phyloP scores from a whole-genome alignment of 495 filamentous ascomycete genomes.

The Cenococcum geophilum region DNA sequence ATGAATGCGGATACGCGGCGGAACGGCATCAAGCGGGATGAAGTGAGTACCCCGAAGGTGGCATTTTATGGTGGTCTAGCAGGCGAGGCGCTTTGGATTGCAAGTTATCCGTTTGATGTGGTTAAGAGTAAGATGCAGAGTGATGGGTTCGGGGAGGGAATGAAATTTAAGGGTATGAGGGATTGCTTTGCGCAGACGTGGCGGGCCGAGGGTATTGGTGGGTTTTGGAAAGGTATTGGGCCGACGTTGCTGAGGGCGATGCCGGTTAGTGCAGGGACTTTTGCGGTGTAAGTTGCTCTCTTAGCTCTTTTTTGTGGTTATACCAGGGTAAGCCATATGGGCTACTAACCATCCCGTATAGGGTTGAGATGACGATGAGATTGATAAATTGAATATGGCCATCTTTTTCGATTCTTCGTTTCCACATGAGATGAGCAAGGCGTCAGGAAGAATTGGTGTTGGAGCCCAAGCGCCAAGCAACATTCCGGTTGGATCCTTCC shows the following conservation, averaged over 20 bases:
- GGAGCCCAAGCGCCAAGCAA: no score
- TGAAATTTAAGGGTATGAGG: slow-evolving; percentile 72
- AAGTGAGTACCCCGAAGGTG: slow-evolving; percentile 76
- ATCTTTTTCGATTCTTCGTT: not conserved
- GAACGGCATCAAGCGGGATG: slow-evolving; percentile 63
- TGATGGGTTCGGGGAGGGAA: slow-evolving; percentile 68
- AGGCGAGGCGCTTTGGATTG: slow-evolving; percentile 88
- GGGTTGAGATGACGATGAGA: slow-evolving; percentile 23
- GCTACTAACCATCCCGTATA: slow-evolving; percentile 3
- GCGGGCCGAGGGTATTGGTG: slow-evolving; percentile 65
- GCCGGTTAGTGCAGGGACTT: slow-evolving; percentile 95
- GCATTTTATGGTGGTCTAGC: slow-evolving; percentile 89
- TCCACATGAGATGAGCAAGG: no score
- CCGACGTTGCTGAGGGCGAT: slow-evolving; percentile 94
- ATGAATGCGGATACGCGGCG: slow-evolving; percentile 83
- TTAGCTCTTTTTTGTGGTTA: not conserved
- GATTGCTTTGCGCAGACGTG: slow-evolving; percentile 87
- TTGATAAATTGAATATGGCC: slow-evolving; percentile 9
- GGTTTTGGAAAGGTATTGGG: slow-evolving; percentile 93
- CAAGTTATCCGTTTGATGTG: slow-evolving; percentile 91
- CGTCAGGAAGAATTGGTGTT: no score
- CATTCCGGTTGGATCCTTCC: no score
- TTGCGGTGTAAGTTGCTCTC: slow-evolving; percentile 59
- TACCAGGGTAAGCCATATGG: not conserved
- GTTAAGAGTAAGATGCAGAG: slow-evolving; percentile 99